phyloP scores from a whole-genome alignment of 2,329 filamentous ascomycete genomes.

The Cadophora malorum region DNA sequence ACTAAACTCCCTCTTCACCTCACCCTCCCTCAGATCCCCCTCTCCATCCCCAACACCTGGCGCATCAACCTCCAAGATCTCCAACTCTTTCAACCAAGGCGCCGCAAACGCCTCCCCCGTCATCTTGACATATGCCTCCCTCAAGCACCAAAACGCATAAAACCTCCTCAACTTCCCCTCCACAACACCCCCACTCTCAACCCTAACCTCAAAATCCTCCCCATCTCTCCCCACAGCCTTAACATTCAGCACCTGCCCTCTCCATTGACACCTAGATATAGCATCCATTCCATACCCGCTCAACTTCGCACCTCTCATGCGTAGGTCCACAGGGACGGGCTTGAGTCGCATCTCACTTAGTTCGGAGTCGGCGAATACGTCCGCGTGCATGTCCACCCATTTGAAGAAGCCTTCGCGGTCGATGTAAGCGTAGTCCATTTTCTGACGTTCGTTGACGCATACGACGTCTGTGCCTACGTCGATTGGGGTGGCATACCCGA shows the following conservation, averaged over 20 bases:
- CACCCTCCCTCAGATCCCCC: constrained; percentile 35
- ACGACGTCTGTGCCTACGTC: constrained; percentile 77
- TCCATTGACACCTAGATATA: constrained; percentile 39
- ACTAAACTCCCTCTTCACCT: constrained; percentile 32
- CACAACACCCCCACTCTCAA: constrained; percentile 45
- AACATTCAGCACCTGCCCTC: constrained; percentile 33
- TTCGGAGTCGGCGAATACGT: constrained; percentile 71
- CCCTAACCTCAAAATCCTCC: constrained; percentile 12
- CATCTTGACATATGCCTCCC: constrained; percentile 84
- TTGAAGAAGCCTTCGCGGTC: constrained; percentile 63
- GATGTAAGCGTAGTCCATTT: constrained; percentile 63
- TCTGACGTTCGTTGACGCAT: constrained; percentile 71
- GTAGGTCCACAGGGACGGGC: constrained; percentile 30
- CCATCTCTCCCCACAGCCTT: constrained; percentile 23
- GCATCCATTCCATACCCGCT: constrained; percentile 30
- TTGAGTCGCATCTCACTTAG: constrained; percentile 62
- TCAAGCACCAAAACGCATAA: constrained; percentile 79
- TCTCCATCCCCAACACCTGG: constrained; percentile 26
- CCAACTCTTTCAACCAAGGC: constrained; percentile 71
- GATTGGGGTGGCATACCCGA: constrained; percentile 39
- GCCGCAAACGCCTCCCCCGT: constrained; percentile 79
- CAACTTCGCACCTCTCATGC: constrained; percentile 10
- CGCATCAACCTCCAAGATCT: constrained; percentile 66
- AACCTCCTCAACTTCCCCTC: constrained; percentile 72
- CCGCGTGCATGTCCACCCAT: constrained; percentile 75